phyloP scores from a whole-genome alignment of 352 stramenopile genomes.

The Pseudoperonospora humuli region DNA sequence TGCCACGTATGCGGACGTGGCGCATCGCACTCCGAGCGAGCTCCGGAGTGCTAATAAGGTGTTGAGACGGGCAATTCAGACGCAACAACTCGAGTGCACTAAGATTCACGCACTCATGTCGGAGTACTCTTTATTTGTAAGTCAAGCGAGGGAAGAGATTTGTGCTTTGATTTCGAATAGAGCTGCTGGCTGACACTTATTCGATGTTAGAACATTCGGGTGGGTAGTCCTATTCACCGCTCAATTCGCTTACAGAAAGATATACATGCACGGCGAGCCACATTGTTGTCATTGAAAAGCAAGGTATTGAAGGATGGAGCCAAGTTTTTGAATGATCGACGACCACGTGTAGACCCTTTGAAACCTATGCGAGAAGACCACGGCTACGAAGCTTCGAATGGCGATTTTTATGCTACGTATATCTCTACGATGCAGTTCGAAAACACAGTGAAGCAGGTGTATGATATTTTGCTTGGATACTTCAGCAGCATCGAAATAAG shows the following conservation, averaged over 20 bases:
- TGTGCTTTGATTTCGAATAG: background rate
- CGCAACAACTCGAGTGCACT: slow-evolving; percentile 22
- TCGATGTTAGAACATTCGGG: slow-evolving; percentile 20
- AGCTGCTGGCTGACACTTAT: slow-evolving; percentile 3
- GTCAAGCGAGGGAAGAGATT: background rate
- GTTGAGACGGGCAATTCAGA: slow-evolving; percentile 20
- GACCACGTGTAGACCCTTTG: slow-evolving; percentile 17
- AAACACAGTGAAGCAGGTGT: slow-evolving; percentile 38
- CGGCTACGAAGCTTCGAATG: slow-evolving; percentile 21
- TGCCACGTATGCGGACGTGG: slow-evolving; percentile 8
- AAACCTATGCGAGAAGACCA: slow-evolving; percentile 32
- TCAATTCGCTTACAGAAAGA: slow-evolving; percentile 23
- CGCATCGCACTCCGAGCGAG: slow-evolving; percentile 14
- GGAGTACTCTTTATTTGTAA: slow-evolving; percentile 31
- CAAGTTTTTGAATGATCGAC: slow-evolving; percentile 20
- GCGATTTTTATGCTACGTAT: slow-evolving; percentile 23
- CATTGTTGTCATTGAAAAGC: slow-evolving; percentile 19
- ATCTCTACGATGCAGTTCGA: slow-evolving; percentile 28
- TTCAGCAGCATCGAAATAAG: slow-evolving; percentile 42
- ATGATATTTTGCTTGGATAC: slow-evolving; percentile 31
- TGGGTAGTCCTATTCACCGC: slow-evolving; percentile 25
- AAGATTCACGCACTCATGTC: slow-evolving; percentile 28
- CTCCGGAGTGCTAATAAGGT: slow-evolving; percentile 21
- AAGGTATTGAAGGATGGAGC: slow-evolving; percentile 20
- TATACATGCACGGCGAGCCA: slow-evolving; percentile 9